Conservation (phyloP, 2,329 filamentous ascomycete species). For the Helotiales sp. region DNA sequence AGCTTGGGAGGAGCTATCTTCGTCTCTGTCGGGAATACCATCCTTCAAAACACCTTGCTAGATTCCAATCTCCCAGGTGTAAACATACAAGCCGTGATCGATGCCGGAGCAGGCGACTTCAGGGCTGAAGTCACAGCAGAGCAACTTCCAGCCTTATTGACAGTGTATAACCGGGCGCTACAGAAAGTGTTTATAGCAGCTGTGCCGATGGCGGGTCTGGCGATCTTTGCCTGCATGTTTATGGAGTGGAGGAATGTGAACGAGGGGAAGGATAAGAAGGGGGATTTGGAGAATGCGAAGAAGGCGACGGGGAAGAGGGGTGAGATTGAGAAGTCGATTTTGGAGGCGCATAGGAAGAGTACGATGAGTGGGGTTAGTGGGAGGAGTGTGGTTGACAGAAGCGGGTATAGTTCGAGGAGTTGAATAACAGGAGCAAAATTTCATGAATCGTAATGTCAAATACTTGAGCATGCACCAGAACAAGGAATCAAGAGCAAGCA, state of each 20-base stretch:
- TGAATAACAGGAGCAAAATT: too few species aligned
- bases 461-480: too few species aligned
- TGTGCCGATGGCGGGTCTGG: conserved; percentile 48
- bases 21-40: conserved; percentile 46
- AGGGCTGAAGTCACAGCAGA: conserved; percentile 43
- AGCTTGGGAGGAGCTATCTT: conserved; percentile 47
- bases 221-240: conserved; percentile 47
- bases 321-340: conserved; percentile 6
- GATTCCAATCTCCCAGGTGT: conserved; percentile 23
- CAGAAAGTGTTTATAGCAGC: conserved; percentile 54
- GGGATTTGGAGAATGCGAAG: conserved; percentile 5
- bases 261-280: conserved; percentile 1
- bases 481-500: too few species aligned
- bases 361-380: background rate
- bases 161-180: conserved; percentile 54
- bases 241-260: conserved; percentile 49
- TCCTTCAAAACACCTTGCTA: conserved; percentile 40
- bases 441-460: too few species aligned
- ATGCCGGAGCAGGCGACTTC: conserved; percentile 44
- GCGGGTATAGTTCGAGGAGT: background rate
- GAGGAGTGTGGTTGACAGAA: too few species aligned
- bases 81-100: conserved; percentile 28
- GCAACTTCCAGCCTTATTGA: conserved; percentile 45
- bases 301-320: conserved; percentile 2
- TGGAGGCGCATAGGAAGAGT: conserved; percentile 1